phyloP scores from a whole-genome alignment of 2,329 filamentous ascomycete species.

The Aulographum hederae region DNA sequence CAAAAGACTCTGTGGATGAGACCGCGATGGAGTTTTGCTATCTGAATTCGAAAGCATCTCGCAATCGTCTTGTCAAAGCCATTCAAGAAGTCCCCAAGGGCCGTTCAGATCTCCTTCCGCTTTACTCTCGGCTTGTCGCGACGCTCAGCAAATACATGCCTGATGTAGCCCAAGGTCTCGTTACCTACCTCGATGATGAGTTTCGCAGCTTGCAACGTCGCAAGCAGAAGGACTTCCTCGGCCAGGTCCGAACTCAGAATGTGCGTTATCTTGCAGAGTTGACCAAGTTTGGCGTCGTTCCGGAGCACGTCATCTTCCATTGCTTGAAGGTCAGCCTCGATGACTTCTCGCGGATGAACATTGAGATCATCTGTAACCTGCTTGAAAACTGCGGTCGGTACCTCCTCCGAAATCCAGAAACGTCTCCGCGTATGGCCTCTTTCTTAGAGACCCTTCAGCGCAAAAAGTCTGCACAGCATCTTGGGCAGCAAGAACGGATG shows the following conservation, averaged over 20 bases:
- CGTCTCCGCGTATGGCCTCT: conserved; percentile 77
- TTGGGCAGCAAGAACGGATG: conserved; percentile 93
- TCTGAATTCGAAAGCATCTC: conserved; percentile 91
- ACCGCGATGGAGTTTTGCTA: conserved; percentile 95
- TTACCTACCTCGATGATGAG: conserved; percentile 85
- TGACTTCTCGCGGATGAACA: conserved; percentile 97
- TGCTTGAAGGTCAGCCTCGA: conserved; percentile 95
- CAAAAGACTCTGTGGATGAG: conserved; percentile 81
- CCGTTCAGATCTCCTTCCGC: conserved; percentile 72
- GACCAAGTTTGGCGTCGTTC: conserved; percentile 95
- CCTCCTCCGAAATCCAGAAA: conserved; percentile 79
- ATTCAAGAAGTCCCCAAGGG: conserved; percentile 91
- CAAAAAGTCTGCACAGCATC: conserved; percentile 89
- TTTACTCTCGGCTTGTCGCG: conserved; percentile 82
- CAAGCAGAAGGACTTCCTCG: conserved; percentile 94
- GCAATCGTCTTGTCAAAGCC: conserved; percentile 83
- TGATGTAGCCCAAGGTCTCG: conserved; percentile 81
- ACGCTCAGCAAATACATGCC: conserved; percentile 88
- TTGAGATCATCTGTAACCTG: conserved; percentile 92
- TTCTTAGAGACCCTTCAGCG: conserved; percentile 90
- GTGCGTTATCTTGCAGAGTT: conserved; percentile 95
- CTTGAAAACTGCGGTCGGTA: conserved; percentile 95
- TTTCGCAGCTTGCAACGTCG: conserved; percentile 91
- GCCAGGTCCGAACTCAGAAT: conserved; percentile 82
- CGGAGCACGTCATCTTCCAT: conserved; percentile 96